Conservation (phyloP, 768 basidiomycete species). For the Sporobolomyces roseus region DNA sequence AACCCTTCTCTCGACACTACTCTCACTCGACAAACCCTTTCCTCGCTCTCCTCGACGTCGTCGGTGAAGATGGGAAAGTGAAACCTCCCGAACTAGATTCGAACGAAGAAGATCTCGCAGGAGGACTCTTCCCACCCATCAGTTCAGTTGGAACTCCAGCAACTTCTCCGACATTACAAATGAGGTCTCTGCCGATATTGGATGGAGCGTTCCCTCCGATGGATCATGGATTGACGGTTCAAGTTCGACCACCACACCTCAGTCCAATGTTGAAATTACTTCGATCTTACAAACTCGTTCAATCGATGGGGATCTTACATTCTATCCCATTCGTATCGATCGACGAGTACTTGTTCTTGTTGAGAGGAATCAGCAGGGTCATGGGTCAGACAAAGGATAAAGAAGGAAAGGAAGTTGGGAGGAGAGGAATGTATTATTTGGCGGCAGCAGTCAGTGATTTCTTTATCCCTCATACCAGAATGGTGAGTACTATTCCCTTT, state of each 20-base stretch:
- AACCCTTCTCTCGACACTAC: constrained; percentile 96
- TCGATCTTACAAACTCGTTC: constrained; percentile 72
- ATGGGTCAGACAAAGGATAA: constrained; percentile 40
- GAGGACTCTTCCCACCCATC: constrained; percentile 30
- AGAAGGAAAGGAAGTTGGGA: constrained; percentile 52
- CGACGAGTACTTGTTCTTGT: constrained; percentile 90
- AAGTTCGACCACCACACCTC: constrained; percentile 65
- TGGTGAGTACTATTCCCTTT: constrained; percentile 59
- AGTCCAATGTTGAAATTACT: constrained; percentile 67
- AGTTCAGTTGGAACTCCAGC: constrained; percentile 26
- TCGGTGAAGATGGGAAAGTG: constrained; percentile 14
- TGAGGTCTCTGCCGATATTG: neutral
- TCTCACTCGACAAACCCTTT: constrained; percentile 98
- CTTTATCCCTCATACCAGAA: constrained; percentile 82
- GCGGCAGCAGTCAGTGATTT: constrained; percentile 98
- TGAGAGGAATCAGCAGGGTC: constrained; percentile 66
- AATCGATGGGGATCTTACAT: constrained; percentile 67
- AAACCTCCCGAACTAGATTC: constrained; percentile 8
- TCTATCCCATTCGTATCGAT: constrained; percentile 88
- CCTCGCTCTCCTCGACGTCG: constrained; percentile 83
- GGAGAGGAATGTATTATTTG: constrained; percentile 85
- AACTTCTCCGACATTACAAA: neutral
- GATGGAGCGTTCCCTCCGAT: constrained; percentile 11
- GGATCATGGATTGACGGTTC: constrained; percentile 51
- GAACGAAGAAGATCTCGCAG: constrained; percentile 12